Percentiles rank a stretch among this genome's conserved stretches.
These are phyloP conservation scores for Lecanosticta acicola DNA, from an alignment of 2,329 filamentous ascomycete genomes.

Conservation along the genomic window DNA sequence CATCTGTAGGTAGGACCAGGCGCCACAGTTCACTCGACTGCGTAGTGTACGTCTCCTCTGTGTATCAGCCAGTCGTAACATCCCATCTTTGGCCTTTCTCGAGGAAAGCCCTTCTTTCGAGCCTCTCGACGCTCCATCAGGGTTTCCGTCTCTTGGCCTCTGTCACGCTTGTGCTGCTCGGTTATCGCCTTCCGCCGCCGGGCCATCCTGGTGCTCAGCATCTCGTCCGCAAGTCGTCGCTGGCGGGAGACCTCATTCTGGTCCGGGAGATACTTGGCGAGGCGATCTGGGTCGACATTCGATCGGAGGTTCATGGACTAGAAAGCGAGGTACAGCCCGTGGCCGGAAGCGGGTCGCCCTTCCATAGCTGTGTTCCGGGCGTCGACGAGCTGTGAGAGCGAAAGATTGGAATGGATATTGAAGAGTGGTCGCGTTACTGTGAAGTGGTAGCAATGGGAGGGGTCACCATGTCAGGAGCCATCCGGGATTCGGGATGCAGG, in stretches of 20 bases:
- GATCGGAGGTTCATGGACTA: background rate
- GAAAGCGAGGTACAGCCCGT: background rate
- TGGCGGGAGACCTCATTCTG: background rate
- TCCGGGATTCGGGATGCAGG: too few relatives aligned
- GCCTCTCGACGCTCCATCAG: background rate
- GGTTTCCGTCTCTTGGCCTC: background rate
- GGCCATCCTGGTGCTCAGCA: background rate
- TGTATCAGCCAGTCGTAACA: slow-evolving; percentile 8
- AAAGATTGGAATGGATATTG: too few relatives aligned
- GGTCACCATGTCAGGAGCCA: too few relatives aligned
- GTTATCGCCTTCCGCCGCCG: background rate
- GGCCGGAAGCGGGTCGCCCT: too few relatives aligned
- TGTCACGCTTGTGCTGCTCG: background rate
- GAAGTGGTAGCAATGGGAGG: too few relatives aligned
- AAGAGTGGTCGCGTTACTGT: too few relatives aligned
- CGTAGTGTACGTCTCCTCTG: slow-evolving; percentile 7
- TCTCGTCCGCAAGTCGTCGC: background rate
- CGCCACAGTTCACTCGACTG: too few relatives aligned
- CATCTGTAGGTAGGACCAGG: too few relatives aligned
- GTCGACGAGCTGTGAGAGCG: too few relatives aligned
- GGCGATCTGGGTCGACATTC: background rate
- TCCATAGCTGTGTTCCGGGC: too few relatives aligned
- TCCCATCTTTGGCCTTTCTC: background rate
- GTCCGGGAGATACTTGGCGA: background rate
- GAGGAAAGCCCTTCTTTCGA: background rate